Conservation (phyloP, 225 moss, liverwort and hornwort species). For the Polytrichum formosum region DNA sequence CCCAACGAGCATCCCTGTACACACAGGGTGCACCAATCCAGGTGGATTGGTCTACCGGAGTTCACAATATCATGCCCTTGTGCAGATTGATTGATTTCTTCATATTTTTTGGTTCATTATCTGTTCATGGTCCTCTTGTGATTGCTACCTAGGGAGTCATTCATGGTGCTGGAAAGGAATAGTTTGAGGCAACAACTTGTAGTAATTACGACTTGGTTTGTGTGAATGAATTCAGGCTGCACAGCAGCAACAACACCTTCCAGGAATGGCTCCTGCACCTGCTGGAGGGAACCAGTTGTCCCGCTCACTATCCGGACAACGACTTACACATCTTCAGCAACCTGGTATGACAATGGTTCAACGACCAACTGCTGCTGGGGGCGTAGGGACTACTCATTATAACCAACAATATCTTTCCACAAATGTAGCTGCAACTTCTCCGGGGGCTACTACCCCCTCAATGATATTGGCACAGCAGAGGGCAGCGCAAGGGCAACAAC, state of each 20-base stretch:
- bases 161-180: background rate
- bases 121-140: background rate
- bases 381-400: constrained; percentile 37
- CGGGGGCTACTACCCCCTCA: constrained; percentile 22
- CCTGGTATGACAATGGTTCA: constrained; percentile 29
- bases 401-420: constrained; percentile 33
- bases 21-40: constrained; percentile 8
- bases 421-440: constrained; percentile 20
- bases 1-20: background rate
- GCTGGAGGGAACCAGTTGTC: constrained; percentile 17
- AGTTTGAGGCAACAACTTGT: background rate
- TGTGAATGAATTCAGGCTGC: background rate
- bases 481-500: constrained; percentile 36
- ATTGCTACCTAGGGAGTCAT: background rate
- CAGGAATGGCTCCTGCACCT: constrained; percentile 12
- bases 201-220: no score
- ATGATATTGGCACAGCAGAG: constrained; percentile 54
- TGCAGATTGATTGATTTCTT: background rate
- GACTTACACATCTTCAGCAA: constrained; percentile 32
- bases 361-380: constrained; percentile 32
- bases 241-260: constrained; percentile 2
- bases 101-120: background rate
- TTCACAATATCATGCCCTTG: background rate
- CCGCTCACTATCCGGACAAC: constrained; percentile 25
- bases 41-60: background rate